phyloP scores from a whole-genome alignment of 768 basidiomycete genomes.

The Panus rudis region DNA sequence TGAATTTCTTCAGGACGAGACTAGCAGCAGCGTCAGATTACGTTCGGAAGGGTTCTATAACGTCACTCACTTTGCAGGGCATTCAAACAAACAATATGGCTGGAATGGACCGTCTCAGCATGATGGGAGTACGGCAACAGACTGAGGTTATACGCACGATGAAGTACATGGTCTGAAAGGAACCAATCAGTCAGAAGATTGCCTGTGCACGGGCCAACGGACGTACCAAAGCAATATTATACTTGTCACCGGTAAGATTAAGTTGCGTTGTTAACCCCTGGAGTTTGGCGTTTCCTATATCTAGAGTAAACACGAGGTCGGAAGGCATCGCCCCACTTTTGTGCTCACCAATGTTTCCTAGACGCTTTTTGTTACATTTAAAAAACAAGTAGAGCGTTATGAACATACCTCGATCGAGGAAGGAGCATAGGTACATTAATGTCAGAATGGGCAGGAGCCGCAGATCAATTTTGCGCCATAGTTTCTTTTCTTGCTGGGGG shows the following conservation, averaged over 20 bases:
- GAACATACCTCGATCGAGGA: constrained; percentile 22
- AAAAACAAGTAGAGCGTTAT: no score
- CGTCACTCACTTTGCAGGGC: constrained; percentile 61
- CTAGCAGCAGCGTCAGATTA: no score
- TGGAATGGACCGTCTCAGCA: no score
- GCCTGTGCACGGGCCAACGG: not conserved
- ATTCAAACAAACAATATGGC: constrained; percentile 61
- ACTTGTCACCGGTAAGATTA: constrained; percentile 19
- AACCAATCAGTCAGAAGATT: not conserved
- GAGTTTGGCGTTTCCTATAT: constrained; percentile 22
- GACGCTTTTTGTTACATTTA: no score
- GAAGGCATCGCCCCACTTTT: no score
- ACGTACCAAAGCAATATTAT: constrained; percentile 14
- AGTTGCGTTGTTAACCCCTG: constrained; percentile 24
- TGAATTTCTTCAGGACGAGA: constrained; percentile 51
- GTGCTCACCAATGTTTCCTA: constrained; percentile 17
- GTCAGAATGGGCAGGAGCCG: constrained; percentile 24
- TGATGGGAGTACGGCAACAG: not conserved
- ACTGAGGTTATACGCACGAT: constrained; percentile 35
- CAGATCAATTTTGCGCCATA: constrained; percentile 25
- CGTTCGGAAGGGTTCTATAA: no score
- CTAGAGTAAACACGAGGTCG: not conserved
- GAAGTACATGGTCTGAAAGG: constrained; percentile 56
- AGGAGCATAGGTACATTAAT: constrained; percentile 25
- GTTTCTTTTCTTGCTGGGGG: constrained; percentile 37